Evolutionary conservation across 2,329 filamentous ascomycete species (phyloP).

Genomic region (Clarireedia monteithiana): DNA sequence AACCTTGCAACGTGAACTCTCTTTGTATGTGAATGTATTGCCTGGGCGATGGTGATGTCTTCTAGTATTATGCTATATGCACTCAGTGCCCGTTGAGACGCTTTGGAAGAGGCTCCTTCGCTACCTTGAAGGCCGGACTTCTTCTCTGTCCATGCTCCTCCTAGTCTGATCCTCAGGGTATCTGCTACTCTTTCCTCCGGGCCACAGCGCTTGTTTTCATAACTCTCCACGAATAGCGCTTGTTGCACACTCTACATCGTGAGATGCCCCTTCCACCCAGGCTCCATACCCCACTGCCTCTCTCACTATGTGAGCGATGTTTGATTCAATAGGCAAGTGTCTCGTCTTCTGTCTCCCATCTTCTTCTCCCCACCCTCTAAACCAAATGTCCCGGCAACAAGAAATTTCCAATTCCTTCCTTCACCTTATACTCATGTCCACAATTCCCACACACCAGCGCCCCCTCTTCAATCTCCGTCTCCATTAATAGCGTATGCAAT

Average conservation of each 20-base stretch:
- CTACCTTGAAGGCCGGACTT: too few relatives aligned
- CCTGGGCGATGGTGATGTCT: too few relatives aligned
- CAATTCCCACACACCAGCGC: slow-evolving; percentile 87
- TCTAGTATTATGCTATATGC: too few relatives aligned
- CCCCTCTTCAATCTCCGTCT: slow-evolving; percentile 85
- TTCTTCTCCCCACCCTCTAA: slow-evolving; percentile 19
- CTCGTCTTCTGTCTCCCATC: too few relatives aligned
- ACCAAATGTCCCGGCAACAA: slow-evolving; percentile 88
- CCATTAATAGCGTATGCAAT: slow-evolving; percentile 72
- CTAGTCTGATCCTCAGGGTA: not conserved
- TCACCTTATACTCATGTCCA: slow-evolving; percentile 87
- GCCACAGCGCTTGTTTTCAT: not conserved
- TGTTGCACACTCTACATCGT: too few relatives aligned
- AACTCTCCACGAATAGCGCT: too few relatives aligned
- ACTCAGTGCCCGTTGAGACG: too few relatives aligned
- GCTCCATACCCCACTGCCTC: not conserved
- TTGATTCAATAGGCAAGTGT: not conserved
- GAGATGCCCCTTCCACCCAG: not conserved
- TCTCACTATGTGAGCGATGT: not conserved
- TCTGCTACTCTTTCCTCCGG: not conserved
- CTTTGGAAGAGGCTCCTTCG: too few relatives aligned
- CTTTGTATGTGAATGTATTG: too few relatives aligned
- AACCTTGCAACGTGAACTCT: too few relatives aligned
- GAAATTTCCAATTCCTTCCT: slow-evolving; percentile 96
- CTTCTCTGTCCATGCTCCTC: not conserved